Conservation (phyloP, 2,329 filamentous ascomycete genomes). For the Teratosphaeria gauchensis region DNA sequence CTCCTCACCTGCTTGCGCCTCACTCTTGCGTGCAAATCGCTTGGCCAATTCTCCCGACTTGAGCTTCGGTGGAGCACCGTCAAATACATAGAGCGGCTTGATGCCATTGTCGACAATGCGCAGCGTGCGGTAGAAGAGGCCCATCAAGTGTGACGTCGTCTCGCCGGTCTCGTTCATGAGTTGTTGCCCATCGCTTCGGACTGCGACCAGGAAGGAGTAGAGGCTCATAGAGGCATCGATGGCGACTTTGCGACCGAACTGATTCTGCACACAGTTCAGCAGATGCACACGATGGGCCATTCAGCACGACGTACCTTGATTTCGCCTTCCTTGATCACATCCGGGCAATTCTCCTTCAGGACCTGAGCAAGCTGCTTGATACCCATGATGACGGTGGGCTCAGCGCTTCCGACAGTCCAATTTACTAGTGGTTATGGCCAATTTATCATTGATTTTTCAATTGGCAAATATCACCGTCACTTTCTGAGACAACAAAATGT, state of each 20-base stretch:
- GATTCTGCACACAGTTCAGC: slow-evolving; percentile 26
- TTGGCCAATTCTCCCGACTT: slow-evolving; percentile 96
- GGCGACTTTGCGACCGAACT: slow-evolving; percentile 88
- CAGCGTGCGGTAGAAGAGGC: slow-evolving; percentile 97
- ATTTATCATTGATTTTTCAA: not conserved
- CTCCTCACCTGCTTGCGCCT: slow-evolving; percentile 80
- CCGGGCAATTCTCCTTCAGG: slow-evolving; percentile 63
- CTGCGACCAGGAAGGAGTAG: slow-evolving; percentile 96
- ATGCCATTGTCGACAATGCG: slow-evolving; percentile 98
- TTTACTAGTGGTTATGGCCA: not conserved
- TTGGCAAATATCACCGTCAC: not conserved
- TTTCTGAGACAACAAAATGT: not conserved
- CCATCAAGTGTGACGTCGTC: slow-evolving; percentile 97
- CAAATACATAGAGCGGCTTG: slow-evolving; percentile 96
- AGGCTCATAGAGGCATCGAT: slow-evolving; percentile 74
- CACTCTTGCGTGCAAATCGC: slow-evolving; percentile 87
- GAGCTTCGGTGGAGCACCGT: slow-evolving; percentile 90
- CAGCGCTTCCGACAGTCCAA: not conserved
- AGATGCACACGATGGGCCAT: not conserved
- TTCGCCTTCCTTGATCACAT: slow-evolving; percentile 88
- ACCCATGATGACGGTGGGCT: slow-evolving; percentile 5
- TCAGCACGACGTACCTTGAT: slow-evolving; percentile 55
- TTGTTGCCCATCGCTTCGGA: slow-evolving; percentile 92
- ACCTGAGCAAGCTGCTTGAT: slow-evolving; percentile 18
- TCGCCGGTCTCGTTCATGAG: slow-evolving; percentile 91